Evolutionary conservation across 2,329 filamentous ascomycete species (phyloP), one percentile per base, ranked within the genome.

Genomic region (Calonectria hongkongensis): DNA sequence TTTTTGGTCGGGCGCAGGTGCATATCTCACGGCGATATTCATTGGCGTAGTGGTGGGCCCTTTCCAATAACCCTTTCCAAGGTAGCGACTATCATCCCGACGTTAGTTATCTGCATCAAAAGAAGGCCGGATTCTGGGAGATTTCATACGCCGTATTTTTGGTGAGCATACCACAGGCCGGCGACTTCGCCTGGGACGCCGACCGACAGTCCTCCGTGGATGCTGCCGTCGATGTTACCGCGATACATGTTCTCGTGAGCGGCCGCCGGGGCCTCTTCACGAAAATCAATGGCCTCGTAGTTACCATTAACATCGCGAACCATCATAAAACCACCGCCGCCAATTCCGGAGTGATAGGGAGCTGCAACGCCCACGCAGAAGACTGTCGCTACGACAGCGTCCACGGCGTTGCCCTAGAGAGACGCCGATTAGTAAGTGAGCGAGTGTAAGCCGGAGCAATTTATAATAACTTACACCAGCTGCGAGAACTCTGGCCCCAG

Each of bases 281-380:
- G 89, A 81, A 98, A 98, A 84, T 98, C 96, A 77, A 98, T 92
- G 71, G 93, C 92, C 81, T 98, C 95, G 81, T 96, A 97, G 21
- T 87, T 87, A n/a, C 95, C 95, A 71, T 94, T 87, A 18, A 90
- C 85, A 41, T 91, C 88, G 60, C 94, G 92, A 6, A 98, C 90
- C 6, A 98, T 88, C 89, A 95, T 94, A 84, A 98, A 98, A 2
- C 96, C 96, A 48, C 96, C 96, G 8, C 96, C 96, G 25, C 94
- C 96, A 72, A 98, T 93, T 18, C 96, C 96, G 48, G 90, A 91
- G 82, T 96, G 94, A 78, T 95, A 94, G 91, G 94, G 94, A 69
- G 89, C 93, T 54, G 94, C 89, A 8, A 94, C 92, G 7, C 94
- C 94, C 45, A 95, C 90, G 75, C 94, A 96, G 64, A 96, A 89